A percentile compares a stretch with the other conserved stretches of the same genome.
Evolutionary conservation across 2,329 filamentous ascomycete genomes (phyloP).

Genomic region (Fusarium agapanthi): DNA sequence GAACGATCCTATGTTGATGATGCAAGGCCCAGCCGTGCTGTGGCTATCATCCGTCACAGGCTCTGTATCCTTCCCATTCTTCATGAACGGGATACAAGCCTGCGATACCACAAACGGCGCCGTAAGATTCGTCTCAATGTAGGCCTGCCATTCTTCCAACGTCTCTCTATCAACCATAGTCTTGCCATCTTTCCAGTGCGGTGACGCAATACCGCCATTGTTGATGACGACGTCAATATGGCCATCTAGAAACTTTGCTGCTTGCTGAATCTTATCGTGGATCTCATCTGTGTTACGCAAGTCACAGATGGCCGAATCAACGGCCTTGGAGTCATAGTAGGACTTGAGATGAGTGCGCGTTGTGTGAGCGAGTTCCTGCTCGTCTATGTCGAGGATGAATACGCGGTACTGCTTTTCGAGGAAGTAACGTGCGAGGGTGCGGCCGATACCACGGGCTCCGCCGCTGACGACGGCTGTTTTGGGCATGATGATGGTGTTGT

Average conservation of each 20-base stretch:
- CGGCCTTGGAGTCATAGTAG: not conserved
- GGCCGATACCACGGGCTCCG: conserved; percentile 7
- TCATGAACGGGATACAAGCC: conserved; percentile 13
- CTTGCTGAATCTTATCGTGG: not conserved
- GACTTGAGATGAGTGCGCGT: conserved; percentile 2
- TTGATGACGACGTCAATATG: conserved; percentile 10
- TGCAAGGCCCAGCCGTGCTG: conserved; percentile 10
- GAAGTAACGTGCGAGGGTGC: not conserved
- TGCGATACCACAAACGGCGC: conserved; percentile 8
- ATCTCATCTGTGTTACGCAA: conserved; percentile 3
- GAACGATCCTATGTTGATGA: conserved; percentile 10
- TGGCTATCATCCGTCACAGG: conserved; percentile 4
- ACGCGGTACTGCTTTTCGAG: conserved; percentile 6
- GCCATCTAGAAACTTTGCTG: not conserved
- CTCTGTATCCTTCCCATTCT: not conserved
- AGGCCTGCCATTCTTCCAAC: not conserved
- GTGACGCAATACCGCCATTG: conserved; percentile 10
- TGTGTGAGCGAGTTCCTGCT: conserved; percentile 6
- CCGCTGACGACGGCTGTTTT: conserved; percentile 7
- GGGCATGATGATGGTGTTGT: not conserved
- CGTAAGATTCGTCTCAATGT: conserved; percentile 6
- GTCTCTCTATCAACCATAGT: conserved; percentile 7
- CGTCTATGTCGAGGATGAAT: conserved; percentile 12
- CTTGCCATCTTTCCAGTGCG: conserved; percentile 13
- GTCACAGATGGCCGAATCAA: not conserved